These are phyloP conservation scores for Torulaspora gathmanii DNA, from an alignment of 805 yeast species.

Conservation along the genomic window DNA sequence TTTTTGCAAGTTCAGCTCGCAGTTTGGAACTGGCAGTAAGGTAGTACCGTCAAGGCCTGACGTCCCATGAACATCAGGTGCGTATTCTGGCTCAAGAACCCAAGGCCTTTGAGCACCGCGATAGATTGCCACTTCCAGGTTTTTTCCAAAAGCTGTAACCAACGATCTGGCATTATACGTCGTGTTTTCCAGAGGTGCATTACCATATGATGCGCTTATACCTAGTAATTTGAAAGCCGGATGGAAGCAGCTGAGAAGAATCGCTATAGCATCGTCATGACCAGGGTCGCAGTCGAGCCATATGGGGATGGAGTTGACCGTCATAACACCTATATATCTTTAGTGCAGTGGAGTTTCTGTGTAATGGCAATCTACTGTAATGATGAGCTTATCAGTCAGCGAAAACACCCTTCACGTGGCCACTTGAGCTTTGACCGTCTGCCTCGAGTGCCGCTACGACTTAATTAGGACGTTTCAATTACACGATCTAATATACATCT, in stretches of 20 bases:
- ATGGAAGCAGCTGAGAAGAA: conserved; percentile 56
- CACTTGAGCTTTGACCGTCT: neutral
- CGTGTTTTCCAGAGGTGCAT: conserved; percentile 58
- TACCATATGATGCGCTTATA: conserved; percentile 73
- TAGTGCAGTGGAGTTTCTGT: neutral
- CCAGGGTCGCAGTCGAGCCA: conserved; percentile 96
- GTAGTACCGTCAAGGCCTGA: conserved; percentile 75
- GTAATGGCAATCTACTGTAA: neutral
- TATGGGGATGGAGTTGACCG: conserved; percentile 47
- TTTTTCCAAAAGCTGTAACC: conserved; percentile 52
- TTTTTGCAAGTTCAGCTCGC: conserved; percentile 31
- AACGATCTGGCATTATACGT: conserved; percentile 65
- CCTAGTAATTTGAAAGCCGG: conserved; percentile 59
- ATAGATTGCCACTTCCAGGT: conserved; percentile 53
- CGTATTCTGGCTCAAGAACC: conserved; percentile 43
- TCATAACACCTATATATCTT: conserved; percentile 13
- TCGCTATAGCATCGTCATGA: conserved; percentile 79
- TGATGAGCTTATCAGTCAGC: neutral
- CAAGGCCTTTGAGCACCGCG: conserved; percentile 61
- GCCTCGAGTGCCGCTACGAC: neutral
- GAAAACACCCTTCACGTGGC: neutral
- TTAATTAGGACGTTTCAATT: neutral
- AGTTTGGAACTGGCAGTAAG: conserved; percentile 48
- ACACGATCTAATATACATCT: conserved; percentile 4
- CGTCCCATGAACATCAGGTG: conserved; percentile 66